These are phyloP conservation scores for Suillus fuscotomentosus DNA, from an alignment of 768 basidiomycete genomes.

Conservation along the genomic window DNA sequence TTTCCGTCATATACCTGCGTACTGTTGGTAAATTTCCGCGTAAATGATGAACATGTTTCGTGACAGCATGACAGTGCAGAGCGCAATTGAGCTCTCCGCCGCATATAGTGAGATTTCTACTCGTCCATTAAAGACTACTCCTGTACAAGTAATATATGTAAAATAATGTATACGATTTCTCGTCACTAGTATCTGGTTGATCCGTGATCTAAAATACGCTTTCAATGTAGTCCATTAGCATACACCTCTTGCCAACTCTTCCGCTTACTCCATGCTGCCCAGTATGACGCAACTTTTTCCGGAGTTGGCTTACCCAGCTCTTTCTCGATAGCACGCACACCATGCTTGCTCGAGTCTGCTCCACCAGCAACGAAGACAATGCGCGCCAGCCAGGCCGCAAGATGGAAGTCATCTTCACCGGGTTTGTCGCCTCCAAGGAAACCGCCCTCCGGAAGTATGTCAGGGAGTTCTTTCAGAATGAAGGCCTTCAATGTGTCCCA, in stretches of 20 bases:
- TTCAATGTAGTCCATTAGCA: constrained; percentile 41
- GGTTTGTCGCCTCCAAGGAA: constrained; percentile 49
- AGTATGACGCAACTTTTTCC: constrained; percentile 39
- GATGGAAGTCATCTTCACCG: constrained; percentile 55
- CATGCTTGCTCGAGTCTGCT: constrained; percentile 25
- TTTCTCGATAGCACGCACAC: constrained; percentile 36
- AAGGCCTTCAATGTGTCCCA: constrained; percentile 38
- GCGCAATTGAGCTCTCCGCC: neutral
- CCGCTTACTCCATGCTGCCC: constrained; percentile 42
- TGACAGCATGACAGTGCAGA: neutral
- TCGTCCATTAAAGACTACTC: neutral
- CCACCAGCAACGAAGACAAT: constrained; percentile 40
- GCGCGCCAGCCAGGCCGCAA: constrained; percentile 52
- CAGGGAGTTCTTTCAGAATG: constrained; percentile 39
- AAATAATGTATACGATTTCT: neutral
- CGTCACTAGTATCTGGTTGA: neutral
- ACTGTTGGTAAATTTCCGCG: neutral
- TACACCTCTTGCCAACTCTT: constrained; percentile 48
- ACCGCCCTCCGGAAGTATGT: constrained; percentile 37
- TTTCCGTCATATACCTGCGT: neutral
- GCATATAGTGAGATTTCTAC: neutral
- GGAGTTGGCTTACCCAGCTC: constrained; percentile 38
- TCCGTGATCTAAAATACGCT: neutral
- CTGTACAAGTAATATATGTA: neutral
- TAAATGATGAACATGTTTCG: neutral